phyloP scores from a whole-genome alignment of 2,329 filamentous ascomycete species.

The Neonectria magnoliae region DNA sequence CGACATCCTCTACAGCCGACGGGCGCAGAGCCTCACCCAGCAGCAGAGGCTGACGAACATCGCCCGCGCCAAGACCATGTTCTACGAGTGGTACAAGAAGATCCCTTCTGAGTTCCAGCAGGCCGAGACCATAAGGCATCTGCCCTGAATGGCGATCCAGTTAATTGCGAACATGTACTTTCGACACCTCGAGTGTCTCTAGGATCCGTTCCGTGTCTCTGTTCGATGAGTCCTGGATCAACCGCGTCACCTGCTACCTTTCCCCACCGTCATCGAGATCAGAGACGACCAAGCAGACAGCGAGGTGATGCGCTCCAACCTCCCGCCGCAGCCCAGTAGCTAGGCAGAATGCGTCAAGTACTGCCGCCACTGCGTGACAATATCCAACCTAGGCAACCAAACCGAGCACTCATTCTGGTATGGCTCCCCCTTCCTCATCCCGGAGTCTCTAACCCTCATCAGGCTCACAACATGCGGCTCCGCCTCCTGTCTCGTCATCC shows the following conservation, averaged over 20 bases:
- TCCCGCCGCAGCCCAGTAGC: conserved; percentile 27
- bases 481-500: conserved; percentile 27
- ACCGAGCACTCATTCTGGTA: conserved; percentile 35
- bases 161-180: conserved; percentile 28
- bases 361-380: conserved; percentile 24
- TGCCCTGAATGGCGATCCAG: conserved; percentile 1
- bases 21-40: conserved; percentile 1
- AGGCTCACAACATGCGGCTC: conserved; percentile 34
- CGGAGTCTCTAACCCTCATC: accelerated
- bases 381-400: conserved; percentile 4
- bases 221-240: conserved; percentile 32
- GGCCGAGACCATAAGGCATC: conserved; percentile 2
- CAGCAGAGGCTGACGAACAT: conserved; percentile 3
- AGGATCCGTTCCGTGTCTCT: conserved; percentile 32
- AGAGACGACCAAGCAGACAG: conserved; percentile 21
- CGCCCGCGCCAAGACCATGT: conserved; percentile 16
- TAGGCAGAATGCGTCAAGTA: conserved; percentile 33
- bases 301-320: conserved; percentile 14
- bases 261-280: conserved; percentile 31
- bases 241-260: conserved; percentile 26
- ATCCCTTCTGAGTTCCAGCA: conserved; percentile 24
- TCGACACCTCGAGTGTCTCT: conserved; percentile 29
- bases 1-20: conserved; percentile 30
- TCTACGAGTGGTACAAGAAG: conserved; percentile 25
- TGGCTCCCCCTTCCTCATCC: not conserved